Evolutionary conservation across 306 rosid species (phyloP).

Genomic region (Vigna unguiculata): DNA sequence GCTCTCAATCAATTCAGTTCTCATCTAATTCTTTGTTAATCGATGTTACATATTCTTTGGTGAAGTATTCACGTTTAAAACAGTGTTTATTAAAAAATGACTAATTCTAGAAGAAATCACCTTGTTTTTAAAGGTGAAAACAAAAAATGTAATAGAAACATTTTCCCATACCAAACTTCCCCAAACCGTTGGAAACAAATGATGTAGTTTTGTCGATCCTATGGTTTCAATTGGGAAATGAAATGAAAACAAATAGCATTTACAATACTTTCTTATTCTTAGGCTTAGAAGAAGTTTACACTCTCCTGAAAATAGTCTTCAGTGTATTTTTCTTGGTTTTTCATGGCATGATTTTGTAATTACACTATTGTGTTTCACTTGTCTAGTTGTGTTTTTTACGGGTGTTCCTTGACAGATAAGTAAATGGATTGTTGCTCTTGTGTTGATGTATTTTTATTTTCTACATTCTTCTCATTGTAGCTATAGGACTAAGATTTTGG

Average conservation of each 20-base stretch:
- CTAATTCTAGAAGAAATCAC: not conserved
- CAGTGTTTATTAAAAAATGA: constrained; percentile 28
- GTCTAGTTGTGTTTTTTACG: constrained; percentile 3
- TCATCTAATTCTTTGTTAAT: not conserved
- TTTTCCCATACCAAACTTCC: not conserved
- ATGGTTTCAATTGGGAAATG: not conserved
- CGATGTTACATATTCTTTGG: constrained; percentile 21
- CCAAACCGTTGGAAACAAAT: constrained; percentile 5
- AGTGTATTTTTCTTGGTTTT: not conserved
- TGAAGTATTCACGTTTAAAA: constrained; percentile 10
- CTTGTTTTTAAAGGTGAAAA: not conserved
- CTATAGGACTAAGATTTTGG: constrained; percentile 6
- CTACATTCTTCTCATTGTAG: constrained; percentile 12
- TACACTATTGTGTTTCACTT: constrained; percentile 18
- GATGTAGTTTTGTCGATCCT: not conserved
- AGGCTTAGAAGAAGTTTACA: constrained; percentile 17
- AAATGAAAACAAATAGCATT: not conserved
- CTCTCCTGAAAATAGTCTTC: constrained; percentile 16
- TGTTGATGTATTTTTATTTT: constrained; percentile 11
- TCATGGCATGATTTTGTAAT: not conserved
- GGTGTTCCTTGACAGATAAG: not conserved
- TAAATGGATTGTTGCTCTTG: constrained; percentile 17
- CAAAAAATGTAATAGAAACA: not conserved
- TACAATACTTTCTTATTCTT: not conserved
- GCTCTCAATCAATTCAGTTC: constrained; percentile 22